Evolutionary conservation across 768 basidiomycete species (phyloP).

Genomic region (Panus rudis): DNA sequence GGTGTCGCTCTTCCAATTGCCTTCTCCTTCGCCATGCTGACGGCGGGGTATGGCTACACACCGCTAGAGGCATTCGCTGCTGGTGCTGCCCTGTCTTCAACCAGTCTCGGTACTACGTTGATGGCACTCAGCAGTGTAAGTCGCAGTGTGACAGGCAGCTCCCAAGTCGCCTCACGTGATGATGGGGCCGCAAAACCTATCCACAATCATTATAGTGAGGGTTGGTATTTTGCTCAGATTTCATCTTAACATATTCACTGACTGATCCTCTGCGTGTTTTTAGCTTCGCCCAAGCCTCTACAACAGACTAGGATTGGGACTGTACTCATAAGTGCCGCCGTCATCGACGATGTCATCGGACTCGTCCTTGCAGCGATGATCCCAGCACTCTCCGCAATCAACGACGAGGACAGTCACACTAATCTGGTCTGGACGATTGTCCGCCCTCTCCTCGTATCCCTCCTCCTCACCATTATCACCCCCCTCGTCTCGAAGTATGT

Average conservation of each 20-base stretch:
- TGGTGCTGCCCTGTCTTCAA: conserved; percentile 55
- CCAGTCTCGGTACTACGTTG: conserved; percentile 64
- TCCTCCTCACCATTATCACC: conserved; percentile 39
- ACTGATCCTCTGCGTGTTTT: conserved; percentile 17
- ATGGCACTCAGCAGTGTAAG: conserved; percentile 37
- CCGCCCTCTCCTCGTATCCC: conserved; percentile 48
- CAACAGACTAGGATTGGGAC: conserved; percentile 45
- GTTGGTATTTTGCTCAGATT: too few relatives aligned
- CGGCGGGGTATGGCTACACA: conserved; percentile 33
- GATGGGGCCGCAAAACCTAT: too few relatives aligned
- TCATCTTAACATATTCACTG: neutral
- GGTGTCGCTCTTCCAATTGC: conserved; percentile 48
- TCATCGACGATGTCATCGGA: conserved; percentile 60
- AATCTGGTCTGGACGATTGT: conserved; percentile 32
- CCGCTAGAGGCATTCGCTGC: conserved; percentile 48
- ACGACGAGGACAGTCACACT: conserved; percentile 18
- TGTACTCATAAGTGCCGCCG: conserved; percentile 52
- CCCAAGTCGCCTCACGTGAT: too few relatives aligned
- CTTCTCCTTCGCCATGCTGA: conserved; percentile 38
- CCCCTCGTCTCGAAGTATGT: conserved; percentile 26
- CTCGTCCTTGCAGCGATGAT: conserved; percentile 54
- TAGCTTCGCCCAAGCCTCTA: too few relatives aligned
- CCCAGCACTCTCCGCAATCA: conserved; percentile 26
- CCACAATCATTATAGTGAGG: too few relatives aligned
- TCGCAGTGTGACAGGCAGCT: too few relatives aligned